Conservation (phyloP, 257 asterid species). For the Fraxinus quadrangulata region DNA sequence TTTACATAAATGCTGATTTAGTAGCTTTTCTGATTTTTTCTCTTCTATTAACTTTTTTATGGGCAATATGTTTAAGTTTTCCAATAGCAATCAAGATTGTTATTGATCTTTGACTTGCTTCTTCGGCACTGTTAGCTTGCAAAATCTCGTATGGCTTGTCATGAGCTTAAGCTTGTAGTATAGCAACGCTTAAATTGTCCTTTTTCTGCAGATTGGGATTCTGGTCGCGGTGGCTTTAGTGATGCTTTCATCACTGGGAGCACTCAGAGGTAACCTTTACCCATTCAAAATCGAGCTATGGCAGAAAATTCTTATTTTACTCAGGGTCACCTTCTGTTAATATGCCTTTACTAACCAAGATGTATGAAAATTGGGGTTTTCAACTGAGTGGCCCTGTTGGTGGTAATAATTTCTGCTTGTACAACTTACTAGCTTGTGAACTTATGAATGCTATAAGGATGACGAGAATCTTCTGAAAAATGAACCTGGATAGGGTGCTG, state of each 20-base stretch:
- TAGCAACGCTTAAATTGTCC: neutral
- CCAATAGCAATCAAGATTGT: neutral
- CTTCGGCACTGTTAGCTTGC: neutral
- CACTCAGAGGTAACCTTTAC: conserved; percentile 57
- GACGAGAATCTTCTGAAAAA: conserved; percentile 11
- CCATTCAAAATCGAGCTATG: conserved; percentile 12
- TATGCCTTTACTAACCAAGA: conserved; percentile 2
- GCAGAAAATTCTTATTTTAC: conserved; percentile 13
- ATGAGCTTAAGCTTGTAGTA: neutral
- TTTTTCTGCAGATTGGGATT: conserved; percentile 72
- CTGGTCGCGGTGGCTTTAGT: conserved; percentile 67
- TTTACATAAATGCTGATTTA: neutral
- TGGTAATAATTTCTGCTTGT: conserved; percentile 16
- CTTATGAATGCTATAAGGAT: conserved; percentile 7
- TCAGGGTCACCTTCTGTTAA: neutral
- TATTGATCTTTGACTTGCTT: neutral
- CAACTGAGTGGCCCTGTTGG: conserved; percentile 4
- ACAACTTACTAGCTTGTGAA: conserved; percentile 14
- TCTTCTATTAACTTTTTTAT: neutral
- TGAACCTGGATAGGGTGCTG: neutral
- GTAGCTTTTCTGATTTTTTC: neutral
- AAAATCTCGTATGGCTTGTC: neutral
- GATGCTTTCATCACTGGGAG: conserved; percentile 64
- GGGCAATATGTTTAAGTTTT: neutral
- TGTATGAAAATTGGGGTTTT: conserved; percentile 16